phyloP scores from a whole-genome alignment of 2,329 filamentous ascomycete genomes.

The Myriosclerotinia duriaeana region DNA sequence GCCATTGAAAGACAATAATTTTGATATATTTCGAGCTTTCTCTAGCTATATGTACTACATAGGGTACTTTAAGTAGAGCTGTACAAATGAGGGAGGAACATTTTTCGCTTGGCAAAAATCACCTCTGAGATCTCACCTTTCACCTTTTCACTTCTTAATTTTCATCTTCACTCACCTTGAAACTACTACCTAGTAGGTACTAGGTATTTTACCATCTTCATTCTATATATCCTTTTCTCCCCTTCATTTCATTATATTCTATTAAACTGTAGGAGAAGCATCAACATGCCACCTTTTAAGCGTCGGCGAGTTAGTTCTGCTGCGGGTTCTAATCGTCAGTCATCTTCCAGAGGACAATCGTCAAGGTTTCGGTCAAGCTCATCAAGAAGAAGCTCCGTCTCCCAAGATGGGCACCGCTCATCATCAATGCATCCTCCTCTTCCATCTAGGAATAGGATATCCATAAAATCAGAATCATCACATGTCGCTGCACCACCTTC shows the following conservation, averaged over 20 bases:
- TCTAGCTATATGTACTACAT: background rate
- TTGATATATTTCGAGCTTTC: background rate
- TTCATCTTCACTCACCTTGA: background rate
- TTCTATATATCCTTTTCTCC: background rate
- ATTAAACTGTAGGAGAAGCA: background rate
- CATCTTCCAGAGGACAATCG: constrained; percentile 25
- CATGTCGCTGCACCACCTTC: constrained; percentile 18
- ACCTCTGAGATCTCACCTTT: background rate
- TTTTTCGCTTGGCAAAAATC: constrained; percentile 6
- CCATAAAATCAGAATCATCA: constrained; percentile 27
- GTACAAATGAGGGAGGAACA: constrained; percentile 5
- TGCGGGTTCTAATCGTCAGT: constrained; percentile 23
- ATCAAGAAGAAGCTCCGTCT: constrained; percentile 28
- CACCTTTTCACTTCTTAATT: background rate
- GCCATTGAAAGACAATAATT: background rate
- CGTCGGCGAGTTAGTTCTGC: constrained; percentile 29
- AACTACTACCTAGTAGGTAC: too few species aligned
- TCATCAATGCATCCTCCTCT: constrained; percentile 29
- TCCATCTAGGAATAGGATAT: constrained; percentile 29
- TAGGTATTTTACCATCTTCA: background rate
- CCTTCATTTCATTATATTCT: background rate
- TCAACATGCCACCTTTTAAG: constrained; percentile 30
- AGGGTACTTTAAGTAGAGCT: background rate
- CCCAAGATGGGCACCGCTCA: constrained; percentile 26
- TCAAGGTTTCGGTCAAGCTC: constrained; percentile 29